Conservation (phyloP, 306 rosid genomes). For the Arachis hypogaea region DNA sequence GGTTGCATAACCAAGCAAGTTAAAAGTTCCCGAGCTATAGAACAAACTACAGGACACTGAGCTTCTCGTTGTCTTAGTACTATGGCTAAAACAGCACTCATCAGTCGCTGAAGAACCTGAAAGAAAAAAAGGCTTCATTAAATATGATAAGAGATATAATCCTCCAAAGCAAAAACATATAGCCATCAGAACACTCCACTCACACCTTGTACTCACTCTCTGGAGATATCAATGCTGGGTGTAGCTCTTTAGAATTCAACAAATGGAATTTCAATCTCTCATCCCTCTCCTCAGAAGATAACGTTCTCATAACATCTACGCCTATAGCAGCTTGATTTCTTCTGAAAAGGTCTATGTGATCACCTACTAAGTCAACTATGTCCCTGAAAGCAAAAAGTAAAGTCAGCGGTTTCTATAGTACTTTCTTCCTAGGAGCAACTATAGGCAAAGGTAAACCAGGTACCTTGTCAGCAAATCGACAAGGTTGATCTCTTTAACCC, state of each 20-base stretch:
- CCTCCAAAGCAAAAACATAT: slow-evolving; percentile 36
- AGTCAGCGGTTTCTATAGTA: slow-evolving; percentile 13
- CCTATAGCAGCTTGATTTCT: slow-evolving; percentile 93
- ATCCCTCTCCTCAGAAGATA: slow-evolving; percentile 96
- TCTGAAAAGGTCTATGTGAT: slow-evolving; percentile 92
- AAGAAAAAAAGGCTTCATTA: slow-evolving; percentile 40
- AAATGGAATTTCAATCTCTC: slow-evolving; percentile 88
- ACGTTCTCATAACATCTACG: slow-evolving; percentile 82
- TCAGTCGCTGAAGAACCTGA: slow-evolving; percentile 86
- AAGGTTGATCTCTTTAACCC: slow-evolving; percentile 81
- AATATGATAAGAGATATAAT: slow-evolving; percentile 41
- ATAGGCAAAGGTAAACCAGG: slow-evolving; percentile 34
- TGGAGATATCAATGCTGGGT: slow-evolving; percentile 91
- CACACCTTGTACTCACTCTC: slow-evolving; percentile 99
- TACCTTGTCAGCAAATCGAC: slow-evolving; percentile 95
- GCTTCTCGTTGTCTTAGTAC: slow-evolving; percentile 86
- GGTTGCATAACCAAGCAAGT: slow-evolving; percentile 94
- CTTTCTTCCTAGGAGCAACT: slow-evolving; percentile 27
- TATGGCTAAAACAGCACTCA: slow-evolving; percentile 82
- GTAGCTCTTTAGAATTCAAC: slow-evolving; percentile 89
- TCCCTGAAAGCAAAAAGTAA: slow-evolving; percentile 68
- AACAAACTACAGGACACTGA: slow-evolving; percentile 78
- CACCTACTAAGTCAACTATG: slow-evolving; percentile 77
- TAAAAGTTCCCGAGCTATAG: slow-evolving; percentile 85
- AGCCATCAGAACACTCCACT: slow-evolving; percentile 67